Conservation (phyloP, 108 stramenopile species). For the Nitzschia palea region DNA sequence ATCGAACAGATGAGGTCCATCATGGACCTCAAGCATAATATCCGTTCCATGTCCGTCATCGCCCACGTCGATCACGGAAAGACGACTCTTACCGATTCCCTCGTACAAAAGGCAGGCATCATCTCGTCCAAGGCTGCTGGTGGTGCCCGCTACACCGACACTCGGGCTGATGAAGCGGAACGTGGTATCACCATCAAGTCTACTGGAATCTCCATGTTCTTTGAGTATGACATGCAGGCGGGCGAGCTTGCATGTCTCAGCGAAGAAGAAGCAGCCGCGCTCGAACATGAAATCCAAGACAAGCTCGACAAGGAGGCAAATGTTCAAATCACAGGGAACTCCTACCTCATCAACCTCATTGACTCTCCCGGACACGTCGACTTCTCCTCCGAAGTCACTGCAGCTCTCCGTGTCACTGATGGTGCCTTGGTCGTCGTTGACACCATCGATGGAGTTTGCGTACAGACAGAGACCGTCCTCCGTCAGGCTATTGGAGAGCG, state of each 20-base stretch:
- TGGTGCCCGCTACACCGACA: constrained; percentile 99
- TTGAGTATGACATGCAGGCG: constrained; percentile 97
- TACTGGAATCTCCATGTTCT: constrained; percentile 99
- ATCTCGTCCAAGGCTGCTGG: constrained; percentile 99
- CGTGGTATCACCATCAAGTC: constrained; percentile 99
- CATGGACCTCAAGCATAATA: constrained; percentile 99
- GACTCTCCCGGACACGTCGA: constrained; percentile 99
- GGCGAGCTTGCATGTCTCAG: constrained; percentile 78
- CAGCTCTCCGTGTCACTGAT: constrained; percentile 99
- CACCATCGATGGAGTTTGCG: constrained; percentile 99
- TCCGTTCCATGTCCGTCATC: constrained; percentile 99
- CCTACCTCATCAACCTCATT: constrained; percentile 99
- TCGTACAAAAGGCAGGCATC: constrained; percentile 99
- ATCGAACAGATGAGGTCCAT: constrained; percentile 99
- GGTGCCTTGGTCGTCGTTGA: constrained; percentile 99
- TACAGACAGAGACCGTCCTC: constrained; percentile 99
- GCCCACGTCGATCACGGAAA: constrained; percentile 99
- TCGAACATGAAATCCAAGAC: constrained; percentile 49
- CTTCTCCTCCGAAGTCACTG: constrained; percentile 99
- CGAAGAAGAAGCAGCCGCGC: constrained; percentile 69
- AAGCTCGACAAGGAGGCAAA: constrained; percentile 71
- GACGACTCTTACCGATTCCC: constrained; percentile 99
- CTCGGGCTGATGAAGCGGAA: constrained; percentile 99
- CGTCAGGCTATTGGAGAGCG: constrained; percentile 99
- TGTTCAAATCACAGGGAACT: constrained; percentile 93